phyloP scores from a whole-genome alignment of 768 basidiomycete genomes.

The Tricholoma flavovirens region DNA sequence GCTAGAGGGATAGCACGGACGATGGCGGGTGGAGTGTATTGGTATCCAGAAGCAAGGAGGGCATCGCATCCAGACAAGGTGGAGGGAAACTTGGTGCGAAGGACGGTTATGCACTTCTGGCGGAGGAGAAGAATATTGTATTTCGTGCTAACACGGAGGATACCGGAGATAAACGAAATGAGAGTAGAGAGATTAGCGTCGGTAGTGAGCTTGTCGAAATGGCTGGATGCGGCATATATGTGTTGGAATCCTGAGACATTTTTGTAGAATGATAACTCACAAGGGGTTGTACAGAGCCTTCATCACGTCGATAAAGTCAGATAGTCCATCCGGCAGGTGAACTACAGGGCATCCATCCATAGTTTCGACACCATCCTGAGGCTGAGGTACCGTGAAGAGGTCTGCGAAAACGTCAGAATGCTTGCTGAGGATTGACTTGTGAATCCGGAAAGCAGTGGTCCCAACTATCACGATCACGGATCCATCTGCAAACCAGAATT shows the following conservation, averaged over 20 bases:
- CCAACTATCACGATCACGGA: constrained; percentile 32
- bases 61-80: constrained; percentile 34
- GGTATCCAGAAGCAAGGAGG: constrained; percentile 30
- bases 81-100: constrained; percentile 36
- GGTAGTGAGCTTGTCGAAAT: constrained; percentile 32
- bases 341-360: constrained; percentile 35
- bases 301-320: constrained; percentile 32
- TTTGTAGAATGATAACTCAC: constrained; percentile 1
- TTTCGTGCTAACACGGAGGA: constrained; percentile 39
- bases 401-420: constrained; percentile 37
- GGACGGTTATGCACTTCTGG: constrained; percentile 33
- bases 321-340: constrained; percentile 24
- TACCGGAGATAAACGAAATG: constrained; percentile 35
- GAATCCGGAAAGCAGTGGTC: constrained; percentile 30
- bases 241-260: not conserved
- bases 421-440: constrained; percentile 33
- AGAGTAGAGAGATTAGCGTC: constrained; percentile 29
- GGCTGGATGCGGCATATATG: constrained; percentile 16
- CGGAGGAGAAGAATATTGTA: constrained; percentile 33
- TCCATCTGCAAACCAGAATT: constrained; percentile 36
- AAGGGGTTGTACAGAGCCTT: constrained; percentile 30
- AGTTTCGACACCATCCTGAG: constrained; percentile 19
- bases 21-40: constrained; percentile 32
- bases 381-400: constrained; percentile 33
- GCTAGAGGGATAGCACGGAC: constrained; percentile 38